A percentile compares a stretch with the other conserved stretches of the same genome.
Evolutionary conservation across 768 basidiomycete genomes (phyloP).

Genomic region (Termitomyces sp.): DNA sequence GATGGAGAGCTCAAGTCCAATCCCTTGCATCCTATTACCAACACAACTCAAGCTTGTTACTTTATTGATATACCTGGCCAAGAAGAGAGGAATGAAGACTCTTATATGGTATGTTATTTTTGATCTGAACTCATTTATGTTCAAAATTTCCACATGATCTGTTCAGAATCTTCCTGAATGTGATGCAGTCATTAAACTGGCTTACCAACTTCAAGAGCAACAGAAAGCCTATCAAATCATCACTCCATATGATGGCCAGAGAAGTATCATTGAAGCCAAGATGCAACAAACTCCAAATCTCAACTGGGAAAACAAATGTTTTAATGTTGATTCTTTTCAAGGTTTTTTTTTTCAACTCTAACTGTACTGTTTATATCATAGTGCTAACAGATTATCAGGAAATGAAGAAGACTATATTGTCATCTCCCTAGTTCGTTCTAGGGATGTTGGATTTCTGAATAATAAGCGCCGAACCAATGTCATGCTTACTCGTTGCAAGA

Average conservation of each 20-base stretch:
- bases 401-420: conserved; percentile 82
- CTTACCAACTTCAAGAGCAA: conserved; percentile 49
- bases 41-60: conserved; percentile 44
- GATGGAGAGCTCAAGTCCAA: conserved; percentile 53
- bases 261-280: conserved; percentile 50
- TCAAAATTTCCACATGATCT: neutral
- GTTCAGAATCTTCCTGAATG: conserved; percentile 60
- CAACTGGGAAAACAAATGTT: conserved; percentile 66
- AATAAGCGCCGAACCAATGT: conserved; percentile 76
- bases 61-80: conserved; percentile 57
- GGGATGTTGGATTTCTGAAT: conserved; percentile 61
- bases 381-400: conserved; percentile 37
- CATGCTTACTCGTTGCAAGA: conserved; percentile 80
- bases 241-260: conserved; percentile 80
- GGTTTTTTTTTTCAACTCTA: conserved; percentile 35
- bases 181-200: conserved; percentile 53
- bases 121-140: neutral
- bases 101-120: conserved; percentile 30
- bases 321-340: conserved; percentile 87
- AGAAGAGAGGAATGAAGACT: conserved; percentile 29
- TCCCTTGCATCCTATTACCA: conserved; percentile 45
- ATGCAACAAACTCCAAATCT: conserved; percentile 48
- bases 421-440: conserved; percentile 63
- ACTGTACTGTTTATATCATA: neutral
- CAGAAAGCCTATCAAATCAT: conserved; percentile 58